Percentiles rank a stretch among this genome's conserved stretches.
Conservation (phyloP, 2,329 filamentous ascomycete species). For the Septoria petroselini region DNA sequence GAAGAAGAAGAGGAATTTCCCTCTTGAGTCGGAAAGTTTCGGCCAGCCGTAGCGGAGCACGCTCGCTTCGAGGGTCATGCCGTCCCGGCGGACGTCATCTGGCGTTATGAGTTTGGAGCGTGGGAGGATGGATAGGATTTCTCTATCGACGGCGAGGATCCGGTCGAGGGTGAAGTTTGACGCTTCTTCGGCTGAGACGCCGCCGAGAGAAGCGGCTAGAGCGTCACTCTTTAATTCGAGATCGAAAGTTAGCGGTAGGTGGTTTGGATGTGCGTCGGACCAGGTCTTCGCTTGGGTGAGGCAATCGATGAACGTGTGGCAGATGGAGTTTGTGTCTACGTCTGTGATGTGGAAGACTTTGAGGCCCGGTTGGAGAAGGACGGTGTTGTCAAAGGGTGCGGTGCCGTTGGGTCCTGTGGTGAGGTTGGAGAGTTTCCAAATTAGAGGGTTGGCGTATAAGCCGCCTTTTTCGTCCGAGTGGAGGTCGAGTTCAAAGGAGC, state of each 20-base stretch:
- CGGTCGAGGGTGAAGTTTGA: constrained; percentile 46
- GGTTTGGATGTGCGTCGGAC: constrained; percentile 44
- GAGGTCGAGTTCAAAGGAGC: constrained; percentile 51
- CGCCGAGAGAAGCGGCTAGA: constrained; percentile 36
- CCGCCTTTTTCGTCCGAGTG: constrained; percentile 51
- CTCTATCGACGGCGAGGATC: constrained; percentile 47
- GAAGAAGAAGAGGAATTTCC: constrained; percentile 52
- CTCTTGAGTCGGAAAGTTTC: constrained; percentile 44
- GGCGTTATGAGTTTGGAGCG: constrained; percentile 46
- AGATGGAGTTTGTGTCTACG: constrained; percentile 47
- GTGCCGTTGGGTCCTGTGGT: constrained; percentile 38
- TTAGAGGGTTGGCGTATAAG: constrained; percentile 47
- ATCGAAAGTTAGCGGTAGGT: constrained; percentile 51
- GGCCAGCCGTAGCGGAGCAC: constrained; percentile 52
- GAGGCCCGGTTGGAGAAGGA: constrained; percentile 44
- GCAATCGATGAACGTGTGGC: constrained; percentile 49
- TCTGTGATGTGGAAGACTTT: constrained; percentile 55
- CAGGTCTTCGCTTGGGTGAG: constrained; percentile 46
- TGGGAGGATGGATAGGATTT: constrained; percentile 48
- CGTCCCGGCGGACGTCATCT: constrained; percentile 45
- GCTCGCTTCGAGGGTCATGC: constrained; percentile 47
- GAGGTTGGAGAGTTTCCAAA: constrained; percentile 43
- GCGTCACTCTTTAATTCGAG: constrained; percentile 50
- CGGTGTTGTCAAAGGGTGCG: constrained; percentile 41
- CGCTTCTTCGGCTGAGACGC: constrained; percentile 41